Percentiles rank a stretch among this genome's conserved stretches.
Evolutionary conservation across 441 rosid genomes (phyloP).

Genomic region (Aleurites moluccanus): DNA sequence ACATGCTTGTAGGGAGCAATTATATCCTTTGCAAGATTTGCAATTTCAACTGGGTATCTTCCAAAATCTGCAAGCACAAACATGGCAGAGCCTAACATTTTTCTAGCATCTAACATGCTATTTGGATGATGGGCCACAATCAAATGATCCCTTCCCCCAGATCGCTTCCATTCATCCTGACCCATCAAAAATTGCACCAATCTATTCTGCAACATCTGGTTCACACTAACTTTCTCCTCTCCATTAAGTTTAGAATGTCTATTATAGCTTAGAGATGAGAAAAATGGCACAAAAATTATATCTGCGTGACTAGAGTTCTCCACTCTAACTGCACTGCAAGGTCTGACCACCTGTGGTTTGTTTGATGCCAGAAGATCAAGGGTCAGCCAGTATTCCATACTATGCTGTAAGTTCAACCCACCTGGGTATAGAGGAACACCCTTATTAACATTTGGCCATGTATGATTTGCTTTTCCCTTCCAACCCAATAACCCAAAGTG

Average conservation of each 20-base stretch:
- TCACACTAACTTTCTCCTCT: conserved; percentile 48
- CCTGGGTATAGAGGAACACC: conserved; percentile 74
- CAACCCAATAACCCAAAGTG: conserved; percentile 86
- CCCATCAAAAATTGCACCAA: conserved; percentile 56
- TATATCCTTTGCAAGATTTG: conserved; percentile 74
- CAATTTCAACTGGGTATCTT: conserved; percentile 64
- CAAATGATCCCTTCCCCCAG: conserved; percentile 75
- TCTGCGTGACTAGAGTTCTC: conserved; percentile 65
- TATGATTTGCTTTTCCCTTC: conserved; percentile 51
- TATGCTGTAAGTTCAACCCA: conserved; percentile 88
- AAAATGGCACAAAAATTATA: conserved; percentile 79
- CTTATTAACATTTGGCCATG: conserved; percentile 67
- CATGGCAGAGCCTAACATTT: conserved; percentile 70
- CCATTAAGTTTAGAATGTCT: conserved; percentile 69
- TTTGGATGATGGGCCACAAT: conserved; percentile 97
- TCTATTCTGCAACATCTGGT: conserved; percentile 63
- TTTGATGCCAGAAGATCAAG: conserved; percentile 83
- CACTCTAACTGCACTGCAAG: conserved; percentile 65
- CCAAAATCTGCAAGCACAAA: conserved; percentile 96
- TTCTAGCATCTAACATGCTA: conserved; percentile 75
- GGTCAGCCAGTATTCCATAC: conserved; percentile 95
- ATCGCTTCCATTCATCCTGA: conserved; percentile 73
- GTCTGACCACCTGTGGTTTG: conserved; percentile 37
- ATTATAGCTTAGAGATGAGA: conserved; percentile 86
- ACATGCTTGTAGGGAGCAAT: conserved; percentile 91